These are phyloP conservation scores for Rubia balearica DNA, from an alignment of 305 asterid species.

Conservation along the genomic window DNA sequence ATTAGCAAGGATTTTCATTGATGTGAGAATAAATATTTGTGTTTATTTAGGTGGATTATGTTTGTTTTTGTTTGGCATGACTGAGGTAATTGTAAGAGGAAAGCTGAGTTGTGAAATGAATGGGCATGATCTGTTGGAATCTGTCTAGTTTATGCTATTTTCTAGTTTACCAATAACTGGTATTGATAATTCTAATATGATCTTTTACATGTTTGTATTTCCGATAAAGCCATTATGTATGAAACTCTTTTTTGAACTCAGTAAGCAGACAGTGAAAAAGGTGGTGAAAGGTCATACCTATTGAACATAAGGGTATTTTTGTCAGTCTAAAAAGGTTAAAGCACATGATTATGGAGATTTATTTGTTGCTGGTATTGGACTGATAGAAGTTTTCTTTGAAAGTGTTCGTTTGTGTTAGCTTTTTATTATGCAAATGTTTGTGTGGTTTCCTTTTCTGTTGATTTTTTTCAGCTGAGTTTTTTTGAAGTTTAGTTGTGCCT, in stretches of 20 bases:
- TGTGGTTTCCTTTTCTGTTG: not conserved
- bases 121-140: not conserved
- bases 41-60: not conserved
- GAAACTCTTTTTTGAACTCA: not conserved
- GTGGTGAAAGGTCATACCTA: not conserved
- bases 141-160: not conserved
- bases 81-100: not conserved
- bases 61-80: not conserved
- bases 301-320: not conserved
- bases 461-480: not conserved
- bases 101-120: not conserved
- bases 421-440: not conserved
- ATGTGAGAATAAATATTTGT: not conserved
- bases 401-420: not conserved
- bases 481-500: not conserved
- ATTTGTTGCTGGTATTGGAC: conserved; percentile 5
- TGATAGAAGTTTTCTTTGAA: not conserved
- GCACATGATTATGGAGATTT: not conserved
- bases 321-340: not conserved
- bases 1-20: not conserved
- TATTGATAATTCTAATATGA: not conserved
- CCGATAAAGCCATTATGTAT: not conserved
- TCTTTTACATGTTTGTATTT: not conserved
- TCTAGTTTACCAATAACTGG: not conserved
- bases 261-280: not conserved